phyloP scores from a whole-genome alignment of 306 rosid species.

The Cucumis hystrix region DNA sequence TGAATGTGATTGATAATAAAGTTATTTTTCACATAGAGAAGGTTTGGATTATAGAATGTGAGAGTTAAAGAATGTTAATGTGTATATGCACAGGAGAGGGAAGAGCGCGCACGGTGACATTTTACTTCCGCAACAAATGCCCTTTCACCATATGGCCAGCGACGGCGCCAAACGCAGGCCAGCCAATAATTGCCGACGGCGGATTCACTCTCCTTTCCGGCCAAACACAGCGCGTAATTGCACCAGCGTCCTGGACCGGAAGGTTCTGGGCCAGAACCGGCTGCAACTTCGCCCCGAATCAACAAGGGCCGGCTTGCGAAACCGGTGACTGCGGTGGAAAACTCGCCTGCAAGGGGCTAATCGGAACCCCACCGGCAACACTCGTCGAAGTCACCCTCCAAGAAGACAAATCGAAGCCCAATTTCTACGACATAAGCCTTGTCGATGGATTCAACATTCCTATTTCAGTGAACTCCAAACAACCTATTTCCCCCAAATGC shows the following conservation, averaged over 20 bases:
- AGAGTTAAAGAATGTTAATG: not conserved
- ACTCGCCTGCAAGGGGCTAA: conserved; percentile 64
- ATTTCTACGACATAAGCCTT: conserved; percentile 62
- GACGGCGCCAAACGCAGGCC: conserved; percentile 63
- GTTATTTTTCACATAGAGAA: too few relatives aligned
- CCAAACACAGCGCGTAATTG: conserved; percentile 22
- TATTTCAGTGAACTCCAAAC: conserved; percentile 23
- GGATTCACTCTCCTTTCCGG: conserved; percentile 63
- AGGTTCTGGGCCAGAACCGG: conserved; percentile 86
- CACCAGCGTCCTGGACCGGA: conserved; percentile 83
- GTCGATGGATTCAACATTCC: conserved; percentile 88
- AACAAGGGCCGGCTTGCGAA: conserved; percentile 42
- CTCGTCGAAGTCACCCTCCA: conserved; percentile 51
- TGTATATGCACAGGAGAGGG: conserved; percentile 26
- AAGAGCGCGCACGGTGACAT: conserved; percentile 31
- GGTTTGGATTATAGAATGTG: too few relatives aligned
- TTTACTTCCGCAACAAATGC: conserved; percentile 58
- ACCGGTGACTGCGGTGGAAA: conserved; percentile 83
- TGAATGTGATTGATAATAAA: too few relatives aligned
- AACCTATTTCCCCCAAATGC: conserved; percentile 23
- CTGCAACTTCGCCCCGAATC: conserved; percentile 38
- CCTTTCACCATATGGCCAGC: conserved; percentile 87
- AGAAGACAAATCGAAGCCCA: conserved; percentile 38
- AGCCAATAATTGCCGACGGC: conserved; percentile 61
- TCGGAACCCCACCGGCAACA: conserved; percentile 79